Conservation (phyloP, 73 alveolate species). For the Paramecium pentaurelia region DNA sequence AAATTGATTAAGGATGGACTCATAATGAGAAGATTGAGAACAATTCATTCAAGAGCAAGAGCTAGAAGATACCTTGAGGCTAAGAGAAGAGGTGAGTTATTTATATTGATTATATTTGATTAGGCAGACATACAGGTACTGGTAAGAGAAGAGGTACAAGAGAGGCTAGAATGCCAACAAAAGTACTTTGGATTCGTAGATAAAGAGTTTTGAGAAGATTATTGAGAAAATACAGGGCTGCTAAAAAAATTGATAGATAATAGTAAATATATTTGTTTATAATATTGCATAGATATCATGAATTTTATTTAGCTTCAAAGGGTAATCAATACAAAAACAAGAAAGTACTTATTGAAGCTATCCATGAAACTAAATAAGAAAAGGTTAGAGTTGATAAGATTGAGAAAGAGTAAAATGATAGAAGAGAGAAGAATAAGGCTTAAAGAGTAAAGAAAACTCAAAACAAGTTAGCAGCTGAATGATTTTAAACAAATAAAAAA, state of each 20-base stretch:
- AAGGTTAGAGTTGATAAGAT: slow-evolving; percentile 56
- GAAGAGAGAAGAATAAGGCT: slow-evolving; percentile 64
- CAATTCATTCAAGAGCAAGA: slow-evolving; percentile 96
- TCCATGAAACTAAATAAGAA: slow-evolving; percentile 85
- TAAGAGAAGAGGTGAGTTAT: slow-evolving; percentile 73
- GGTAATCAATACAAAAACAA: slow-evolving; percentile 97
- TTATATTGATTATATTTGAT: background rate
- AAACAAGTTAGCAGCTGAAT: slow-evolving; percentile 38
- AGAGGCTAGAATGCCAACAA: slow-evolving; percentile 98
- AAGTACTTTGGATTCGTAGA: slow-evolving; percentile 97
- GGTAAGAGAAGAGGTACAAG: slow-evolving; percentile 98
- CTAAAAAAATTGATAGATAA: slow-evolving; percentile 94
- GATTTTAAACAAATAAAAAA: background rate
- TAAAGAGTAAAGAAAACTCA: slow-evolving; percentile 38
- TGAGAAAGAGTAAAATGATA: slow-evolving; percentile 52
- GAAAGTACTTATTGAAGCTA: slow-evolving; percentile 94
- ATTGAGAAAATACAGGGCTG: slow-evolving; percentile 94
- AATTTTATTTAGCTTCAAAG: slow-evolving; percentile 93
- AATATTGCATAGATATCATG: slow-evolving; percentile 77
- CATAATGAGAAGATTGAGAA: slow-evolving; percentile 92
- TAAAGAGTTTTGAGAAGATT: slow-evolving; percentile 98
- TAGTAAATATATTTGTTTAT: slow-evolving; percentile 45
- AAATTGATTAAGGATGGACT: slow-evolving; percentile 95
- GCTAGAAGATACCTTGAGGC: slow-evolving; percentile 85
- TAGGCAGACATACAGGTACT: slow-evolving; percentile 93